Conservation (phyloP, 2,329 filamentous ascomycete genomes). For the Alternaria brassicae region DNA sequence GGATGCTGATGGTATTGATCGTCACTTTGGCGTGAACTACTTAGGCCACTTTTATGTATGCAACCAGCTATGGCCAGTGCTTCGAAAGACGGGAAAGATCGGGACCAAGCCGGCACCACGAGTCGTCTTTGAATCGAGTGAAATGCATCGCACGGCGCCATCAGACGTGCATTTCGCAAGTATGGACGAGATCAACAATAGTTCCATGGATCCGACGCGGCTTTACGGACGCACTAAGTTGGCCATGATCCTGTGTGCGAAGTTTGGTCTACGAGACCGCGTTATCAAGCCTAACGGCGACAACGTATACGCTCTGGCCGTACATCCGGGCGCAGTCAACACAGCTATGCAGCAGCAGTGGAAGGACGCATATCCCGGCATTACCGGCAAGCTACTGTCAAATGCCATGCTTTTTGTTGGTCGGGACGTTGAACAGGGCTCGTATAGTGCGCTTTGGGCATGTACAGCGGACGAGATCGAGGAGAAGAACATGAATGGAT, state of each 20-base stretch:
- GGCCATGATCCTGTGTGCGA: conserved; percentile 54
- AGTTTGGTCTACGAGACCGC: conserved; percentile 52
- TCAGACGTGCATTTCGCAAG: conserved; percentile 49
- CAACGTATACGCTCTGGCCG: conserved; percentile 51
- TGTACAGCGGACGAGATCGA: conserved; percentile 53
- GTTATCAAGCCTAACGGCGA: conserved; percentile 55
- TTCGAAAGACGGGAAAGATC: background rate
- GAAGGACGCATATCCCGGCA: conserved; percentile 56
- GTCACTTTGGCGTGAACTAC: background rate
- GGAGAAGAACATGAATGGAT: conserved; percentile 54
- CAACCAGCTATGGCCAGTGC: background rate
- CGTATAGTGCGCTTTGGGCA: conserved; percentile 53
- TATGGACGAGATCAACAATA: conserved; percentile 55
- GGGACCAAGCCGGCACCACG: conserved; percentile 43
- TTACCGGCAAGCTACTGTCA: conserved; percentile 51
- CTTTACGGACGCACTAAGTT: conserved; percentile 55
- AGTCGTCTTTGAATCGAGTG: conserved; percentile 54
- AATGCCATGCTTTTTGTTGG: conserved; percentile 47
- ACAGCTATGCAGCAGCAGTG: conserved; percentile 57
- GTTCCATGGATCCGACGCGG: conserved; percentile 42
- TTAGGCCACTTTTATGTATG: background rate
- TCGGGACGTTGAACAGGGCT: conserved; percentile 52
- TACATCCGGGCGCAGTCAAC: conserved; percentile 54
- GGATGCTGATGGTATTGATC: background rate
- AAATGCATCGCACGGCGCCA: conserved; percentile 51